Conservation (phyloP, 495 filamentous ascomycete genomes). For the Melanomma pulvis-pyrius region DNA sequence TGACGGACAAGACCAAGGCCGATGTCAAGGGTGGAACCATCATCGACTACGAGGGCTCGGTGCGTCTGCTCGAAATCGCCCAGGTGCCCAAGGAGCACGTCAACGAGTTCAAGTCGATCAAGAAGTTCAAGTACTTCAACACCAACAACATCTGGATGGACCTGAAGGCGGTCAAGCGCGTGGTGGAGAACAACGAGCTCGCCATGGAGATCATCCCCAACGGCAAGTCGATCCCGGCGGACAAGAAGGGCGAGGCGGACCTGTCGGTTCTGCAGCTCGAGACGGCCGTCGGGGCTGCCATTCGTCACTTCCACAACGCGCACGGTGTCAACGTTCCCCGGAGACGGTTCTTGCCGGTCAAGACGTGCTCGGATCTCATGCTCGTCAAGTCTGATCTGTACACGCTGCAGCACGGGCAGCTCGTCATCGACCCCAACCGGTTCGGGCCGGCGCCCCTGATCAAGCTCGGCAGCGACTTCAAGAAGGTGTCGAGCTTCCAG, state of each 20-base stretch:
- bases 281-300: slow-evolving; percentile 96
- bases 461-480: slow-evolving; percentile 98
- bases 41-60: slow-evolving; percentile 97
- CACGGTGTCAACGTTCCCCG: slow-evolving; percentile 99
- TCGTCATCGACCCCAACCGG: slow-evolving; percentile 91
- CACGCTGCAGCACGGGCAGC: slow-evolving; percentile 98
- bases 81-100: slow-evolving; percentile 99
- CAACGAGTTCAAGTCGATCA: slow-evolving; percentile 99
- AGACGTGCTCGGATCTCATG: slow-evolving; percentile 99
- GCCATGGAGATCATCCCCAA: slow-evolving; percentile 99
- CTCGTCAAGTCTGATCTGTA: slow-evolving; percentile 99
- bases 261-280: slow-evolving; percentile 97
- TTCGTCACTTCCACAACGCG: slow-evolving; percentile 97
- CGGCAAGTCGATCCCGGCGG: slow-evolving; percentile 94
- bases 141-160: slow-evolving; percentile 99
- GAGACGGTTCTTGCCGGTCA: slow-evolving; percentile 97
- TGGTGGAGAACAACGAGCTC: slow-evolving; percentile 97
- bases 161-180: slow-evolving; percentile 94
- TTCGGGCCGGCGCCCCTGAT: slow-evolving; percentile 99
- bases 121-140: slow-evolving; percentile 99
- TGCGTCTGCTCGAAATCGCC: slow-evolving; percentile 95
- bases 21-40: slow-evolving; percentile 99
- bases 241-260: slow-evolving; percentile 99
- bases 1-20: slow-evolving; percentile 99
- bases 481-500: slow-evolving; percentile 99